Evolutionary conservation across 345 rosid genomes (phyloP), one percentile per base, ranked within the genome.

Genomic region (Triadica sebifera): DNA sequence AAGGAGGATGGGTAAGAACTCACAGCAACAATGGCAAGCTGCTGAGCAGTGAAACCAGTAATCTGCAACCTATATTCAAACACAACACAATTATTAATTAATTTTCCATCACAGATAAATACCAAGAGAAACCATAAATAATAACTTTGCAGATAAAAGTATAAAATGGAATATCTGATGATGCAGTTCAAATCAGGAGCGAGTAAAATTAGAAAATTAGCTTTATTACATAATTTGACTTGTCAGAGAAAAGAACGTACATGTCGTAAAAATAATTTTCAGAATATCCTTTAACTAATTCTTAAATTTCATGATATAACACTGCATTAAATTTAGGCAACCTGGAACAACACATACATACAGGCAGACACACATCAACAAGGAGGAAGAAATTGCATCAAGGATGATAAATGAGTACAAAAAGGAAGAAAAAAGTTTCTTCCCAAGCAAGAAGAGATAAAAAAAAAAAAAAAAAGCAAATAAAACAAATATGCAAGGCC

Each of bases 11-110:
- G 72, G 47, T 12, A 75, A 76, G 56, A 74, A 77, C 87, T 77
- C 89, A 94, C 97, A n/a, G 93, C 83, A 77, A 87, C 94, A 81
- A 94, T 66, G 24, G 98, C 84, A 79, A 94, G 91, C 86, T 89
- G 96, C 82, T 88, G 92, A 38, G 94, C 91, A 78, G 83, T 80
- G 63, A 91, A 85, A 75, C 83, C 81, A 84, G 91, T 88, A 73
- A 59, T 75, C 70, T 66, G 89, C 79, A 94, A 84, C 86, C 98
- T 92, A 84, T 62, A 75, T 25, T 47, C 78, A 29, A 62, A 70
- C 12, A 79, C 62, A 58, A 70, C 64, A 76, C 46, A 79, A 12
- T 17, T 24, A 76, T 25, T 55, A 47, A 69, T 71, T 76, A 85
- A 62, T 41, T 49, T 29, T 20, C 68, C 24, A 8, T 2, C 11